Conservation (phyloP, 2,329 filamentous ascomycete genomes). For the Peltaster fructicola region DNA sequence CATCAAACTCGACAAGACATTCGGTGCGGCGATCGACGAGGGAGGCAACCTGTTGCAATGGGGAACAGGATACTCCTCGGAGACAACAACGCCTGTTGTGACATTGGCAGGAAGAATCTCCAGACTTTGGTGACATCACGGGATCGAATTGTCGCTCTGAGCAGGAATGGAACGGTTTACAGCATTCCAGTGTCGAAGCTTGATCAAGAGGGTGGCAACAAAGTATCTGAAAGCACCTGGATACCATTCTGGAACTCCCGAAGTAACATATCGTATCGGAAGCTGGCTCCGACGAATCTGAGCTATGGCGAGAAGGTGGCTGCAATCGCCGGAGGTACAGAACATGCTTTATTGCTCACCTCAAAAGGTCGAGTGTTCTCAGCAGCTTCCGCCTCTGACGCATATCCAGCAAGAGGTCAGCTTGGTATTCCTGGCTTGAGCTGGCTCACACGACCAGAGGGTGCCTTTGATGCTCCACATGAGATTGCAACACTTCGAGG, state of each 20-base stretch:
- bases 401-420: slow-evolving; percentile 70
- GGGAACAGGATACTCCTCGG: slow-evolving; percentile 59
- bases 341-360: slow-evolving; percentile 76
- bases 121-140: slow-evolving; percentile 57
- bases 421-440: slow-evolving; percentile 69
- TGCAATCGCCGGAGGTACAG: slow-evolving; percentile 58
- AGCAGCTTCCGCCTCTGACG: slow-evolving; percentile 59
- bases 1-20: slow-evolving; percentile 64
- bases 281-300: slow-evolving; percentile 47
- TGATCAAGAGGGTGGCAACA: slow-evolving; percentile 50
- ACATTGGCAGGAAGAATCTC: slow-evolving; percentile 74
- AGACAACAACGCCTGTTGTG: slow-evolving; percentile 42
- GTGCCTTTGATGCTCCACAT: slow-evolving; percentile 65
- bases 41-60: slow-evolving; percentile 82
- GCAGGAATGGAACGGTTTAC: slow-evolving; percentile 60
- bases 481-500: slow-evolving; percentile 57
- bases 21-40: slow-evolving; percentile 76
- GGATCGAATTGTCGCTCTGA: slow-evolving; percentile 69
- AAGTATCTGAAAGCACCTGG: slow-evolving; percentile 50
- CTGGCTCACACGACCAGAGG: slow-evolving; percentile 59
- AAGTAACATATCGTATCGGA: slow-evolving; percentile 51
- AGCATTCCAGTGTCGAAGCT: slow-evolving; percentile 60
- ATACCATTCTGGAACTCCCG: slow-evolving; percentile 51
- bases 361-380: slow-evolving; percentile 74
- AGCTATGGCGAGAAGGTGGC: slow-evolving; percentile 54